Evolutionary conservation across 129 eudicot genomes (phyloP).

Genomic region (Cynara cardunculus): DNA sequence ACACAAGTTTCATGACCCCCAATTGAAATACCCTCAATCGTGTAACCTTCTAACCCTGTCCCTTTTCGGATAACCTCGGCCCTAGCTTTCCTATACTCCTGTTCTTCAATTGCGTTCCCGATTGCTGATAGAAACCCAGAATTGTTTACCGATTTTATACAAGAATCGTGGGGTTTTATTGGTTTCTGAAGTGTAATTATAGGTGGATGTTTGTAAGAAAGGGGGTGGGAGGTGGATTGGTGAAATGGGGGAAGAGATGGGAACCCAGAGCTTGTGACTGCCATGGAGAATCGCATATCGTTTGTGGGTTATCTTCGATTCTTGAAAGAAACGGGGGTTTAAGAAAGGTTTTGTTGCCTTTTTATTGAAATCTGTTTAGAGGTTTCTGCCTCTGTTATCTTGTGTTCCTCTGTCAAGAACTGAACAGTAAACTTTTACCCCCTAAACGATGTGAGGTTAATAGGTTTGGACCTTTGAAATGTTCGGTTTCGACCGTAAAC

Average conservation of each 20-base stretch:
- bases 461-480: conserved; percentile 8
- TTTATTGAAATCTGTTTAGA: background rate
- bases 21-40: conserved; percentile 78
- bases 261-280: conserved; percentile 33
- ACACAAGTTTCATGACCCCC: conserved; percentile 96
- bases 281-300: conserved; percentile 33
- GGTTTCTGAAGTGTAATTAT: conserved; percentile 12
- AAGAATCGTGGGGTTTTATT: conserved; percentile 10
- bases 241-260: conserved; percentile 27
- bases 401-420: background rate
- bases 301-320: conserved; percentile 4
- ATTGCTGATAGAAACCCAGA: conserved; percentile 80
- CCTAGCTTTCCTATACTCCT: conserved; percentile 90
- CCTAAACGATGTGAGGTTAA: conserved; percentile 4
- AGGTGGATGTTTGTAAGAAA: conserved; percentile 15
- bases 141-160: conserved; percentile 31
- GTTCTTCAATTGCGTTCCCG: conserved; percentile 86
- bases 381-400: conserved; percentile 22
- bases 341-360: conserved; percentile 36
- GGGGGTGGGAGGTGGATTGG: conserved; percentile 17
- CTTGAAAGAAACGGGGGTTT: conserved; percentile 28
- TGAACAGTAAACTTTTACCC: background rate
- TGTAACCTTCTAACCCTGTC: conserved; percentile 53
- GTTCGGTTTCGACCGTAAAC: background rate
- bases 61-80: conserved; percentile 77